phyloP scores from a whole-genome alignment of 73 alveolate species.

The Paraurostyla sp. region DNA sequence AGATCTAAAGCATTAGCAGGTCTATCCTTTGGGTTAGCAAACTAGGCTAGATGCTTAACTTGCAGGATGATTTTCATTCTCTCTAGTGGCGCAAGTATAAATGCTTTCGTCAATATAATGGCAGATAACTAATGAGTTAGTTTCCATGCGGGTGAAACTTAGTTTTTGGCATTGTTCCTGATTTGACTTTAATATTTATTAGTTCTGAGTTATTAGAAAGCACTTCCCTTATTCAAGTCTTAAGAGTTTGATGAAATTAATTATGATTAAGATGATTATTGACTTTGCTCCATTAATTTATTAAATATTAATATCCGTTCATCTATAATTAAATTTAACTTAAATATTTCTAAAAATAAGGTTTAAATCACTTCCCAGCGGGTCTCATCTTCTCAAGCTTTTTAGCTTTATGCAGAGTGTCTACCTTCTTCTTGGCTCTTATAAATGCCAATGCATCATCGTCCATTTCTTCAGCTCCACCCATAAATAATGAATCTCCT shows the following conservation, averaged over 20 bases:
- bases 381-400: slow-evolving; percentile 73
- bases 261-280: no score
- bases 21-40: slow-evolving; percentile 32
- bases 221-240: no score
- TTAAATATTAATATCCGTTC: no score
- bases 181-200: neutral
- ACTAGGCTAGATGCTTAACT: slow-evolving; percentile 37
- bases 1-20: slow-evolving; percentile 50
- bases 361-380: neutral
- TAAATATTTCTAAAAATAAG: no score
- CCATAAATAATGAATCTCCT: slow-evolving; percentile 60
- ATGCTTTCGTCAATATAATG: slow-evolving; percentile 27
- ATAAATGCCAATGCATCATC: slow-evolving; percentile 97
- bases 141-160: neutral
- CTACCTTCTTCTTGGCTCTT: slow-evolving; percentile 94
- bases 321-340: no score
- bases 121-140: slow-evolving; percentile 21
- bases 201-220: neutral
- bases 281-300: no score
- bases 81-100: slow-evolving; percentile 69
- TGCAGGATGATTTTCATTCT: slow-evolving; percentile 72
- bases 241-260: no score
- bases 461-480: slow-evolving; percentile 93
- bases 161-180: neutral
- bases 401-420: slow-evolving; percentile 87